Conservation (phyloP, 2,329 filamentous ascomycete genomes). For the Claviceps fusiformis region DNA sequence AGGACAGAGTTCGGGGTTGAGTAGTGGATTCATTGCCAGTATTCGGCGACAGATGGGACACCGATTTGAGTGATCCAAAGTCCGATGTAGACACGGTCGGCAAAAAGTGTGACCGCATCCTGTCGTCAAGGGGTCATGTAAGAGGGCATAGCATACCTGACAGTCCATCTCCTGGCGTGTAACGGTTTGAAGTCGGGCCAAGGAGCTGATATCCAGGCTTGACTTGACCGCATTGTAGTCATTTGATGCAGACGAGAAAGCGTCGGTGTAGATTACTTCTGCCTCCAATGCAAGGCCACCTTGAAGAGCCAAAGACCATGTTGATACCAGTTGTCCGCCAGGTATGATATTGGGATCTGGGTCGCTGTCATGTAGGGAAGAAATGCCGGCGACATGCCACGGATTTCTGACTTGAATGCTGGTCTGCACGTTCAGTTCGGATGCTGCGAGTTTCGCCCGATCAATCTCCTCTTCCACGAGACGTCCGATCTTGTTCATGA, state of each 20-base stretch:
- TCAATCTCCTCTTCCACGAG: conserved; percentile 41
- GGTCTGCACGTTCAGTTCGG: conserved; percentile 18
- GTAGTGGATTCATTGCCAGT: conserved; percentile 36
- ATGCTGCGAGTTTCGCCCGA: conserved; percentile 20
- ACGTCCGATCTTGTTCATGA: conserved; percentile 57
- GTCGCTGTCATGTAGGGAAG: conserved; percentile 24
- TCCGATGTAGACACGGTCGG: conserved; percentile 60
- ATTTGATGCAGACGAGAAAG: conserved; percentile 7
- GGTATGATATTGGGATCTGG: conserved; percentile 23
- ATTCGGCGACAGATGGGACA: conserved; percentile 70
- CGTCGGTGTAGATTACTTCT: conserved; percentile 36
- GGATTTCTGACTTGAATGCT: conserved; percentile 23
- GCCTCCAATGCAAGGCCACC: conserved; percentile 44
- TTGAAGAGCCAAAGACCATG: conserved; percentile 50
- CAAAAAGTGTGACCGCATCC: conserved; percentile 86
- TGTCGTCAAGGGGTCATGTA: conserved; percentile 72
- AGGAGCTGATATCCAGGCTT: conserved; percentile 1
- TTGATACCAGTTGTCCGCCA: conserved; percentile 49
- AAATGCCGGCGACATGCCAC: conserved; percentile 27
- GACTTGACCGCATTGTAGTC: neutral
- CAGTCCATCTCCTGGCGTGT: conserved; percentile 67
- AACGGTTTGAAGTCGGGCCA: conserved; percentile 46
- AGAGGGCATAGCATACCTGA: conserved; percentile 72
- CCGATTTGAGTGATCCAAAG: conserved; percentile 61
- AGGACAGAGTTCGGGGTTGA: conserved; percentile 27